Evolutionary conservation across 164 flowering plant species (phyloP), one percentile per base, ranked within the genome.

Genomic region (Vitis amurensis): DNA sequence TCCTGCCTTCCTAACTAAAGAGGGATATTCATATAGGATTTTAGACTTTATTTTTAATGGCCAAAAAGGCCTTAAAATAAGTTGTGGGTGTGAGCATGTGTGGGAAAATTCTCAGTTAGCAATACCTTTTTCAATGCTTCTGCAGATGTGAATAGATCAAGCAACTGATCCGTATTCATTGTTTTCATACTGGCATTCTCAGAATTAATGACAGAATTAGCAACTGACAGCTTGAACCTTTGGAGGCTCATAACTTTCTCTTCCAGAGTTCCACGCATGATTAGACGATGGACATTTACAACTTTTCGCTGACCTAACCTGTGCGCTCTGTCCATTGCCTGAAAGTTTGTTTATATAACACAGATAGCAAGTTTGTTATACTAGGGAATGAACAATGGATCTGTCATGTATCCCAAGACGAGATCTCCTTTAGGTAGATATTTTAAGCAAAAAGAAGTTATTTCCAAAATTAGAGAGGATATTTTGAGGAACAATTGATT

Each of bases 251-350:
- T 96, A 44, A 93, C 96, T 80, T 91, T 96, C 83, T 96, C 99
- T 80, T 96, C 99, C 74, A 96, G 76, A 49, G 98, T 93, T 69
- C 97, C 99, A 62, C 99, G 88, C 98, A 96, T 93, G 48, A 96
- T 93, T 16, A 96, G 97, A 23, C 98, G 97, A 74, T 93, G 98
- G n/a, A 96, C 98, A 81, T 96, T 84, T 61, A 96, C 99, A 29
- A 93, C 97, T 76, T 85, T 96, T 63, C 83, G 80, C 76, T 93
- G 99, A 27, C 99, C 99, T 67, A 96, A 81, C 71, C 97, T 84
- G 73, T 96, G 99, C 14, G 99, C 99, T 87, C 98, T 85, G 77
- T 96, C 99, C 99, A 93, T 96, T 70, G 99, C 99, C 98, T 96
- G 87, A 82, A 79, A 44, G 65, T 30, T 60, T 27, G 37, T 66